These are phyloP conservation scores for Graphilbum ipis-grandicollis DNA, from an alignment of 2,329 filamentous ascomycete species.

Conservation along the genomic window DNA sequence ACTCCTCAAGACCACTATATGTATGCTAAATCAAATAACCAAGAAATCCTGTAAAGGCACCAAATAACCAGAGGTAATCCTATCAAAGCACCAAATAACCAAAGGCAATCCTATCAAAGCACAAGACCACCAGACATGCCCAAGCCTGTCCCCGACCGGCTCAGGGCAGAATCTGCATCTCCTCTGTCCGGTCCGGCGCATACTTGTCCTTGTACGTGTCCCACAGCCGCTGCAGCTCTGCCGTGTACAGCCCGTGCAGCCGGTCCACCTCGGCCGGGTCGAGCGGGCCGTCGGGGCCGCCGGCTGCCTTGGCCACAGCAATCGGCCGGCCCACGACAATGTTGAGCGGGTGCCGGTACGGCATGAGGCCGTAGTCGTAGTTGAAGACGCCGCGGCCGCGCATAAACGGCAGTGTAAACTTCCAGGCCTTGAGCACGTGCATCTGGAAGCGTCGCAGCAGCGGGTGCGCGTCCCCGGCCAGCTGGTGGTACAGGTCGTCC, in stretches of 20 bases:
- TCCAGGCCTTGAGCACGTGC: conserved; percentile 66
- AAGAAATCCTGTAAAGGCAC: too few species aligned
- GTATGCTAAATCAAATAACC: too few species aligned
- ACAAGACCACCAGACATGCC: not conserved
- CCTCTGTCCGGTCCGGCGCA: conserved; percentile 40
- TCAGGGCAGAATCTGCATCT: conserved; percentile 42
- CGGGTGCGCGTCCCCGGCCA: conserved; percentile 61
- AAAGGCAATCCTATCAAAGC: too few species aligned
- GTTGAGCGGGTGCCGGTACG: conserved; percentile 74
- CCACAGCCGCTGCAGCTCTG: conserved; percentile 58
- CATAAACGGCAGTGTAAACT: conserved; percentile 82
- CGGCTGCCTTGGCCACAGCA: conserved; percentile 36
- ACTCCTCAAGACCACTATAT: too few species aligned
- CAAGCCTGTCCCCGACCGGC: not conserved
- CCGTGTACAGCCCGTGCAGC: conserved; percentile 62
- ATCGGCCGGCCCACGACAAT: conserved; percentile 80
- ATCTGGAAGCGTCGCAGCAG: conserved; percentile 68
- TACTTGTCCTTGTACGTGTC: conserved; percentile 65
- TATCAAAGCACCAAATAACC: too few species aligned
- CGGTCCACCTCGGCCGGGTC: conserved; percentile 61
- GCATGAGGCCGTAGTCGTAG: conserved; percentile 93
- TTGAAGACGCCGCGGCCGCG: conserved; percentile 91
- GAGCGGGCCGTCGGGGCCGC: conserved; percentile 43
- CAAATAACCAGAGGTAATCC: too few species aligned
- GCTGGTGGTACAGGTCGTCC: conserved; percentile 88